Evolutionary conservation across 805 yeast genomes (phyloP), one percentile per base, ranked within the genome.

Genomic region (Wickerhamiella musiphila): DNA sequence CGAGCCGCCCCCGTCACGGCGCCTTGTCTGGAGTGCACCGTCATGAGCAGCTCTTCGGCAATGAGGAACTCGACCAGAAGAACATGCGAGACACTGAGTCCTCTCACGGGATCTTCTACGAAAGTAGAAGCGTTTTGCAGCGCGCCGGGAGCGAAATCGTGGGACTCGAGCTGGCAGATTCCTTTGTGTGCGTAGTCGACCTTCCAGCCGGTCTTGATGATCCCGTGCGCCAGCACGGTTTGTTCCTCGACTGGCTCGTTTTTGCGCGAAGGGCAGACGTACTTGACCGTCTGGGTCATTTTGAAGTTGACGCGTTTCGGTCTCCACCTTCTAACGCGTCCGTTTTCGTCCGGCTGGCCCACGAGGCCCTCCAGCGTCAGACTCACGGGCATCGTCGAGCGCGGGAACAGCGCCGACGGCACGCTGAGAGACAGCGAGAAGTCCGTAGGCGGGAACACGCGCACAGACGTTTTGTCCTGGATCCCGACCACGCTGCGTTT

Each of bases 401-500:
- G 75, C 9, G 96, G 96, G 52, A 79, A 79, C 20, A 79, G 66
- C 11, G 83, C 93, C 40, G 78, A 78, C 2, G 98, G 98, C 31
- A 90, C 59, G 11, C 74, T 77, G 6, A 93, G 90, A 18, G 77
- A 70, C 5, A 94, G 92, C 3, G 82, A 74, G 23, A 90, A 74
- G 26, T 77, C 78, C 0, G 96, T 86, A 6, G 99, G 96, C 1
- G 98, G 98, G 54, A 90, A 90, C 1, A 90, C 79, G 38, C 99
- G 66, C 23, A 82, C 57, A 1, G 94, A 79, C 47, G 78, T 81
- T 44, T 83, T 65, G 49, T 84, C 94, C 2, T 79, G 78, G 5
- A 90, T 86, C 28, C 81, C 60, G 16, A 79, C 52, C 19, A 86
- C 69, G 35, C 92, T 76, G 45, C 98, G 65, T 28, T 77, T 64